phyloP scores from a whole-genome alignment of 352 stramenopile species.

The Phytophthora palmivora region DNA sequence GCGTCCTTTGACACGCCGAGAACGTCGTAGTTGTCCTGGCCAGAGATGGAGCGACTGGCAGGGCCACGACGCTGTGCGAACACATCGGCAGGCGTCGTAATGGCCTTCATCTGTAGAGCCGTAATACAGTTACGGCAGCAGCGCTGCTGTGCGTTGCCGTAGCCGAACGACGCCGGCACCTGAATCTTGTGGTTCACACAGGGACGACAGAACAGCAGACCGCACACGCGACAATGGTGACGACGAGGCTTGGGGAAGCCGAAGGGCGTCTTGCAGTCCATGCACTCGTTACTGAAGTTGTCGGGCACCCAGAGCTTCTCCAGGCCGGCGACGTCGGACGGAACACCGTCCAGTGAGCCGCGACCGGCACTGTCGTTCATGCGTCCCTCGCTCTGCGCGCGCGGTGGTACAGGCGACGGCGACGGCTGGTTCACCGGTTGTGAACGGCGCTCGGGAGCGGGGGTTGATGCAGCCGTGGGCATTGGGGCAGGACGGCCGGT shows the following conservation, averaged over 20 bases:
- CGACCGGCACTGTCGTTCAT: constrained; percentile 43
- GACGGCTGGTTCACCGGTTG: constrained; percentile 8
- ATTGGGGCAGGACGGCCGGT: constrained; percentile 25
- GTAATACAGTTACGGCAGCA: constrained; percentile 88
- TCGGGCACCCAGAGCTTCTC: constrained; percentile 90
- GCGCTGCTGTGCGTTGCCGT: constrained; percentile 74
- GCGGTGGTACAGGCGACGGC: constrained; percentile 13
- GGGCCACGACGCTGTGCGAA: constrained; percentile 82
- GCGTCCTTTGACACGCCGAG: constrained; percentile 75
- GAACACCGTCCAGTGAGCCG: constrained; percentile 60
- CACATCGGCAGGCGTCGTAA: constrained; percentile 85
- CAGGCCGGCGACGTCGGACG: constrained; percentile 68
- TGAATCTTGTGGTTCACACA: constrained; percentile 89
- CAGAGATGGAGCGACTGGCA: constrained; percentile 50
- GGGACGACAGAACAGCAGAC: constrained; percentile 79
- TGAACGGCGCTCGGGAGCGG: constrained; percentile 33
- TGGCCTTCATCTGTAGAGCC: constrained; percentile 85
- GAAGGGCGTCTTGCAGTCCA: constrained; percentile 88
- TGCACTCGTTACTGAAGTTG: constrained; percentile 89
- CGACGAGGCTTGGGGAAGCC: constrained; percentile 83
- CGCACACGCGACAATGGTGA: constrained; percentile 88
- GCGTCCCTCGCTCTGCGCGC: constrained; percentile 40
- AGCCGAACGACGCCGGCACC: constrained; percentile 82
- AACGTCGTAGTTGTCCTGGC: constrained; percentile 65
- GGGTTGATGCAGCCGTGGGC: constrained; percentile 29